Conservation (phyloP, 495 filamentous ascomycete species). For the Hypoxylon perforatum region DNA sequence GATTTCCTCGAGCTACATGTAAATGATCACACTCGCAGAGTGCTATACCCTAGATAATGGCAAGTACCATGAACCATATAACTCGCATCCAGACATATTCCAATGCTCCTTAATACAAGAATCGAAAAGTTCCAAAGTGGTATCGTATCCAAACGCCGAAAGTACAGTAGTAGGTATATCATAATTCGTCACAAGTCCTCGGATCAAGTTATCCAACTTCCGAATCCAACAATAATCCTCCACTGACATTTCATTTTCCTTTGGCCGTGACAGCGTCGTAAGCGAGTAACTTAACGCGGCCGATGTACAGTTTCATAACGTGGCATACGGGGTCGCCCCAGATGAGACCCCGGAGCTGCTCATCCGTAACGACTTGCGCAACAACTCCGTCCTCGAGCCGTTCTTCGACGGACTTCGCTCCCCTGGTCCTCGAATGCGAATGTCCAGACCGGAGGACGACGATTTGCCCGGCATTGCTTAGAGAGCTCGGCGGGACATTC, state of each 20-base stretch:
- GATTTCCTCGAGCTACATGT: no score
- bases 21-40: background rate
- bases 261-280: slow-evolving; percentile 72
- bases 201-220: slow-evolving; percentile 3
- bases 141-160: slow-evolving; percentile 40
- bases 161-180: slow-evolving; percentile 7
- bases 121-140: slow-evolving; percentile 17
- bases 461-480: slow-evolving; percentile 75
- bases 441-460: slow-evolving; percentile 67
- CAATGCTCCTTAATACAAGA: slow-evolving; percentile 2
- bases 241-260: slow-evolving; percentile 24
- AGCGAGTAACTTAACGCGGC: slow-evolving; percentile 73
- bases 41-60: background rate
- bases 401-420: slow-evolving; percentile 54
- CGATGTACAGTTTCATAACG: slow-evolving; percentile 78
- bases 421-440: slow-evolving; percentile 45
- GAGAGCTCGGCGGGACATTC: slow-evolving; percentile 68
- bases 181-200: slow-evolving; percentile 21
- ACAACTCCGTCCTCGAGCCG: slow-evolving; percentile 62
- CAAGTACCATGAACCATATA: background rate
- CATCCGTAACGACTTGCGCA: slow-evolving; percentile 72
- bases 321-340: slow-evolving; percentile 86
- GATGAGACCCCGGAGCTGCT: slow-evolving; percentile 70
- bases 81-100: background rate
- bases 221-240: background rate